Percentiles rank a stretch among this genome's conserved stretches.
These are phyloP conservation scores for Cryphonectria carpinicola DNA, from an alignment of 2,329 filamentous ascomycete species.

Conservation along the genomic window DNA sequence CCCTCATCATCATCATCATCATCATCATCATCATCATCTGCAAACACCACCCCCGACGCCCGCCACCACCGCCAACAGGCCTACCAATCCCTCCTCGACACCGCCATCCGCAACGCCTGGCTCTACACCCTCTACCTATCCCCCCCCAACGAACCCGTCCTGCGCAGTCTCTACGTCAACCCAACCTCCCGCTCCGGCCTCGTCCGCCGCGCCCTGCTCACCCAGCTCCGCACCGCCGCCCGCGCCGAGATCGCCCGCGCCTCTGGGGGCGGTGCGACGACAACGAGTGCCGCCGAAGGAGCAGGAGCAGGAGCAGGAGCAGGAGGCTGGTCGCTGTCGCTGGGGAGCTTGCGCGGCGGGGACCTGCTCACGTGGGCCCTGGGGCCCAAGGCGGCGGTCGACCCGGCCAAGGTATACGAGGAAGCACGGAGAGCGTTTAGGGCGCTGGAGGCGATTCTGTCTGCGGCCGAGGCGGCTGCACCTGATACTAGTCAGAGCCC, in stretches of 20 bases:
- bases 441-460: slow-evolving; percentile 50
- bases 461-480: too few species aligned
- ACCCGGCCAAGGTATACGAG: slow-evolving; percentile 44
- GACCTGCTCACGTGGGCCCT: slow-evolving; percentile 23
- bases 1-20: background rate
- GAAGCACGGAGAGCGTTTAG: slow-evolving; percentile 51
- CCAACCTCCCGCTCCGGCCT: slow-evolving; percentile 62
- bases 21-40: background rate
- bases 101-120: slow-evolving; percentile 83
- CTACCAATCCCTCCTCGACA: slow-evolving; percentile 78
- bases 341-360: slow-evolving; percentile 16
- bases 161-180: slow-evolving; percentile 71
- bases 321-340: slow-evolving; percentile 8
- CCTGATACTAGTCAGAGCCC: too few species aligned
- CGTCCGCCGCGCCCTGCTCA: slow-evolving; percentile 65
- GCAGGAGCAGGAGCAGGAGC: background rate
- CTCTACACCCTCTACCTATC: slow-evolving; percentile 83
- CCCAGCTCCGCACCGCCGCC: slow-evolving; percentile 74
- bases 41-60: slow-evolving; percentile 48
- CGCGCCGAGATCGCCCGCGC: slow-evolving; percentile 72
- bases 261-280: slow-evolving; percentile 39
- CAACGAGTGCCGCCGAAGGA: background rate
- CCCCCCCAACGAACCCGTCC: slow-evolving; percentile 68
- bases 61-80: slow-evolving; percentile 62
- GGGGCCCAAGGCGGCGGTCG: slow-evolving; percentile 43